phyloP scores from a whole-genome alignment of 805 yeast genomes.

The Ogataea trehaloabstinens region DNA sequence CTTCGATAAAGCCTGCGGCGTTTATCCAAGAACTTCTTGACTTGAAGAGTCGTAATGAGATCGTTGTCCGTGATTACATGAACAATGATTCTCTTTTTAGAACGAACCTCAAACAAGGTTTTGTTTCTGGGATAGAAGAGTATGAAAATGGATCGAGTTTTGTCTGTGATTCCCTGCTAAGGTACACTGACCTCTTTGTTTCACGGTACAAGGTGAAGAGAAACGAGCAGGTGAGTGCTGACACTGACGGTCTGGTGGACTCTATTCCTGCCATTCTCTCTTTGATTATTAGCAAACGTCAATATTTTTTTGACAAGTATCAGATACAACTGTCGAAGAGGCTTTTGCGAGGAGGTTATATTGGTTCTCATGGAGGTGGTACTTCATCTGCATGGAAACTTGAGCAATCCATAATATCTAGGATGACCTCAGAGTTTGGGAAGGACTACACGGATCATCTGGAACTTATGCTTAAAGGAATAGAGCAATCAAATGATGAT shows the following conservation, averaged over 20 bases:
- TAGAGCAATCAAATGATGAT: conserved; percentile 12
- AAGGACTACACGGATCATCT: conserved; percentile 18
- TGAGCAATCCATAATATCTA: conserved; percentile 9
- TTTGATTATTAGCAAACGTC: conserved; percentile 19
- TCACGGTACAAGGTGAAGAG: conserved; percentile 4
- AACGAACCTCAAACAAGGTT: conserved; percentile 2
- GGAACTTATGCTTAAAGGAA: conserved; percentile 15
- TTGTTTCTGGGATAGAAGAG: conserved; percentile 2
- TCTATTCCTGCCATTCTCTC: conserved; percentile 8
- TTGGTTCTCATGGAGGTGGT: conserved; percentile 3
- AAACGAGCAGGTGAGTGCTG: neutral
- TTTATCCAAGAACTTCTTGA: conserved; percentile 2
- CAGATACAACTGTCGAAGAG: conserved; percentile 21
- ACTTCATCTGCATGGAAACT: conserved; percentile 7
- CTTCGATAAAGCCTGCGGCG: neutral
- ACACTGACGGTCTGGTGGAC: neutral
- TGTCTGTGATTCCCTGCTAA: conserved; percentile 13
- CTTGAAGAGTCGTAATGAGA: conserved; percentile 2
- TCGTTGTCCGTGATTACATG: neutral
- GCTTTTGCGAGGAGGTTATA: conserved; percentile 13
- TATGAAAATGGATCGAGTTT: conserved; percentile 6
- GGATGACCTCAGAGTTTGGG: conserved; percentile 12
- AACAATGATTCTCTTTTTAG: conserved; percentile 2
- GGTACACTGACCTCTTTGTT: conserved; percentile 11
- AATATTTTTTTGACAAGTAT: conserved; percentile 21